phyloP scores from a whole-genome alignment of 2,329 filamentous ascomycete genomes.

The Colletotrichum brevisporum region DNA sequence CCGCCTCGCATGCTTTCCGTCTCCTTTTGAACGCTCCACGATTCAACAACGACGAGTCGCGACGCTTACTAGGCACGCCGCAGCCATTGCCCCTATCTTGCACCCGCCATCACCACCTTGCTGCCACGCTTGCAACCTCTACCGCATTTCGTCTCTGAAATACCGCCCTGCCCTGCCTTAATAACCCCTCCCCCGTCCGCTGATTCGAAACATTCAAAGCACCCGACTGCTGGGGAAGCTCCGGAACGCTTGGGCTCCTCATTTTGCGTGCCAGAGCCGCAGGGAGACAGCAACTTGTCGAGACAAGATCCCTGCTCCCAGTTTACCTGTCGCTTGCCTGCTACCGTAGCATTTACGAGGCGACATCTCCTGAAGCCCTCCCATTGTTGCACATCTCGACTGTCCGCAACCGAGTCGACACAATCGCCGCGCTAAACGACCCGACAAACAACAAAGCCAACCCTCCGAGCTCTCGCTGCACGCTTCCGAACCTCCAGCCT shows the following conservation, averaged over 20 bases:
- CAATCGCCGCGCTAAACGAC: conserved; percentile 1
- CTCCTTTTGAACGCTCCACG: conserved; percentile 21
- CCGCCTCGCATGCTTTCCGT: conserved; percentile 1
- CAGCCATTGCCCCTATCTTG: background rate
- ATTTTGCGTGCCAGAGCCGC: conserved; percentile 10
- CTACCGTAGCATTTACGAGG: conserved; percentile 23
- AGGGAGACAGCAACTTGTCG: conserved; percentile 13
- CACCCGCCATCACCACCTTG: background rate
- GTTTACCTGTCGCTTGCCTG: conserved; percentile 3
- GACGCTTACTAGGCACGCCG: background rate
- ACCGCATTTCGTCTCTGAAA: background rate
- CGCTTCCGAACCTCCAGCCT: too few species aligned
- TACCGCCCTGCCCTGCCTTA: conserved; percentile 1
- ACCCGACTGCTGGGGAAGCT: conserved; percentile 35
- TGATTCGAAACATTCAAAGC: conserved; percentile 30
- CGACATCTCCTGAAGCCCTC: background rate
- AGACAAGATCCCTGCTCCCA: conserved; percentile 18
- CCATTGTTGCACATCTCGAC: conserved; percentile 17
- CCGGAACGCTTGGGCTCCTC: conserved; percentile 34
- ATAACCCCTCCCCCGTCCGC: conserved; percentile 11
- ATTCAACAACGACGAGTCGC: conserved; percentile 10
- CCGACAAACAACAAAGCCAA: background rate
- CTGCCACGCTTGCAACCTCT: background rate
- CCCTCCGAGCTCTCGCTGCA: background rate
- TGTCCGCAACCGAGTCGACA: background rate